A percentile compares a stretch with the other conserved stretches of the same genome.
phyloP scores from a whole-genome alignment of 2,329 filamentous ascomycete species.

The Cylindrodendrum hubeiense region DNA sequence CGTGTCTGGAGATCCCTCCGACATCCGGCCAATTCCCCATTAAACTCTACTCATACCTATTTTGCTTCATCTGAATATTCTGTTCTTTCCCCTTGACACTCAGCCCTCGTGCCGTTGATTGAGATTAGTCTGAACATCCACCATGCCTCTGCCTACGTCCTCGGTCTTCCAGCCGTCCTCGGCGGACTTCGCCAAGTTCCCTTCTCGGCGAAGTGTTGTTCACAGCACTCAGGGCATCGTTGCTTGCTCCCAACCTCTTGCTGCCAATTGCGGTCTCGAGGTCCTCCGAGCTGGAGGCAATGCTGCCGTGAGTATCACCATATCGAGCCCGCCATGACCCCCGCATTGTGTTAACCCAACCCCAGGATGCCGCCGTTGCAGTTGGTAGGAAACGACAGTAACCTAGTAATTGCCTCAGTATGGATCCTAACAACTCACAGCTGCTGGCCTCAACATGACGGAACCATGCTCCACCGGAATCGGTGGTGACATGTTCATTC shows the following conservation, averaged over 20 bases:
- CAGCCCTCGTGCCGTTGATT: not conserved
- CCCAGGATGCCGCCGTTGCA: slow-evolving; percentile 93
- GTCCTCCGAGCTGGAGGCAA: slow-evolving; percentile 92
- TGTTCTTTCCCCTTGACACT: not conserved
- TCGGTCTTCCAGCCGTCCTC: slow-evolving; percentile 61
- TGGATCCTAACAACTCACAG: slow-evolving; percentile 60
- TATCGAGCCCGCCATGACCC: not conserved
- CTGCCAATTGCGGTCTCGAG: slow-evolving; percentile 87
- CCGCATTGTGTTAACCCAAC: slow-evolving; percentile 11
- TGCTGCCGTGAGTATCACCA: slow-evolving; percentile 80
- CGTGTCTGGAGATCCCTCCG: not conserved
- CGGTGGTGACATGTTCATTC: slow-evolving; percentile 96
- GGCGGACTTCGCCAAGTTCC: slow-evolving; percentile 71
- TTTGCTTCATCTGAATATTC: not conserved
- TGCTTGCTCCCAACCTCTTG: slow-evolving; percentile 88
- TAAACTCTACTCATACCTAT: not conserved
- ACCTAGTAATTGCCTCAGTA: not conserved
- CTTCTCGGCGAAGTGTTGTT: slow-evolving; percentile 89
- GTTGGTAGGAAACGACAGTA: slow-evolving; percentile 70
- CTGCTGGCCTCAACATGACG: slow-evolving; percentile 91
- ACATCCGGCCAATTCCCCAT: not conserved
- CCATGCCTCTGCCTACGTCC: slow-evolving; percentile 62
- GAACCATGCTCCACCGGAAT: slow-evolving; percentile 95
- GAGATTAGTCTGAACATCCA: not conserved
- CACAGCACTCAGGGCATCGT: slow-evolving; percentile 95